Conservation (phyloP, 2,329 filamentous ascomycete genomes). For the Fonsecaea monophora region DNA sequence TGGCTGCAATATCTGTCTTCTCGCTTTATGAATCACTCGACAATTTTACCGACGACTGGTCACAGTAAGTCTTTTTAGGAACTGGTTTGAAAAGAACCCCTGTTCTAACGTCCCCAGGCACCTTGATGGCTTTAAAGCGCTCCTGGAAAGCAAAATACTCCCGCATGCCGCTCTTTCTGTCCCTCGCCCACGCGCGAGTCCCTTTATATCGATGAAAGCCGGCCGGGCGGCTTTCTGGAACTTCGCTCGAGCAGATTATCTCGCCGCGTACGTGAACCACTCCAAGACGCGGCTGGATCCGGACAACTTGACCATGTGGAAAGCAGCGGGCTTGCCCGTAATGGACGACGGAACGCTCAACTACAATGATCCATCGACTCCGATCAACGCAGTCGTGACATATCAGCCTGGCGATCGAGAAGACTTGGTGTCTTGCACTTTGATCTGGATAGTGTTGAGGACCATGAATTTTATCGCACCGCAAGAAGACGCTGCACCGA, state of each 20-base stretch:
- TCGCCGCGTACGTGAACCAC: slow-evolving; percentile 69
- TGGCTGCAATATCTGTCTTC: slow-evolving; percentile 70
- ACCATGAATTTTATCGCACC: slow-evolving; percentile 67
- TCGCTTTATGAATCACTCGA: slow-evolving; percentile 74
- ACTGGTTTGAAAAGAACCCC: not conserved
- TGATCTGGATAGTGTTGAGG: slow-evolving; percentile 71
- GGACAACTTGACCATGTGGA: slow-evolving; percentile 68
- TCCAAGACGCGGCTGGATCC: slow-evolving; percentile 67
- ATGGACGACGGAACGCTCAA: slow-evolving; percentile 52
- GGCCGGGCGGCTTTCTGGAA: slow-evolving; percentile 71
- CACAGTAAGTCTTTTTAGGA: slow-evolving; percentile 46
- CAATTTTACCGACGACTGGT: slow-evolving; percentile 68
- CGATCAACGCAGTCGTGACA: slow-evolving; percentile 26
- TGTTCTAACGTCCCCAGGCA: slow-evolving; percentile 47
- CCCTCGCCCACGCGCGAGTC: slow-evolving; percentile 28
- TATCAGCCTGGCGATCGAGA: slow-evolving; percentile 51
- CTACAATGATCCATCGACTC: slow-evolving; percentile 29
- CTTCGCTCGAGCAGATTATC: slow-evolving; percentile 69
- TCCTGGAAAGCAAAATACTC: slow-evolving; percentile 56
- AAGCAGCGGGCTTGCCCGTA: slow-evolving; percentile 66
- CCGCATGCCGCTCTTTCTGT: slow-evolving; percentile 45
- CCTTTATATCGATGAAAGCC: slow-evolving; percentile 58
- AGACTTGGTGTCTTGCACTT: slow-evolving; percentile 68
- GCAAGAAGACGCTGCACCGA: slow-evolving; percentile 28
- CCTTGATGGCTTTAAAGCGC: slow-evolving; percentile 68